Percentiles rank a stretch among this genome's conserved stretches.
These are phyloP conservation scores for Fusarium sp. DNA, from an alignment of 2,329 filamentous ascomycete species.

Conservation along the genomic window DNA sequence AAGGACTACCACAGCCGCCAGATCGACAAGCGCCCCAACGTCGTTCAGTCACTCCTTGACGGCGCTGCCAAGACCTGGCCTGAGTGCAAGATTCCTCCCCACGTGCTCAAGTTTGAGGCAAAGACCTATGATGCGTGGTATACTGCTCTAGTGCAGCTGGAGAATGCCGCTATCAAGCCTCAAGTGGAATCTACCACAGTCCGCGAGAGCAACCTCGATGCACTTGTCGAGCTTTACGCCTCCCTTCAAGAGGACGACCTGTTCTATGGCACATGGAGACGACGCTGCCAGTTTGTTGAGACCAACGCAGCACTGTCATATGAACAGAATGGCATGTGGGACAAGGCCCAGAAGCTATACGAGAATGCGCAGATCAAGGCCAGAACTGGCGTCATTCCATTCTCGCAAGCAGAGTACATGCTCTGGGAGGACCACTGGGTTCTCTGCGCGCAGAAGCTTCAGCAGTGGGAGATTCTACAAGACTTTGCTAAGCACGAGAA, in stretches of 20 bases:
- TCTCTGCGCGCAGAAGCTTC: slow-evolving; percentile 94
- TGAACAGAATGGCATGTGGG: slow-evolving; percentile 99
- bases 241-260: slow-evolving; percentile 93
- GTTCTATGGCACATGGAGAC: slow-evolving; percentile 97
- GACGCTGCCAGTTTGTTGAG: slow-evolving; percentile 95
- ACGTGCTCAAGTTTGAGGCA: slow-evolving; percentile 94
- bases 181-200: slow-evolving; percentile 85
- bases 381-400: slow-evolving; percentile 93
- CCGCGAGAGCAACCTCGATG: slow-evolving; percentile 94
- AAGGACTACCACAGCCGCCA: slow-evolving; percentile 97
- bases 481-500: slow-evolving; percentile 99
- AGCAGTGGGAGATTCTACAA: slow-evolving; percentile 98
- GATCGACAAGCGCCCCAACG: slow-evolving; percentile 94
- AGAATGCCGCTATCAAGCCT: slow-evolving; percentile 87
- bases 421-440: slow-evolving; percentile 99
- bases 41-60: slow-evolving; percentile 90
- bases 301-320: slow-evolving; percentile 97
- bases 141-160: slow-evolving; percentile 88
- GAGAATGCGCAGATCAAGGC: slow-evolving; percentile 98
- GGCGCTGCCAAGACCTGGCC: slow-evolving; percentile 87
- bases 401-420: slow-evolving; percentile 97
- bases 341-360: slow-evolving; percentile 97
- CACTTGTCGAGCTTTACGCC: slow-evolving; percentile 92
- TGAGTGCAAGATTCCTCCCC: slow-evolving; percentile 90
- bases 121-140: slow-evolving; percentile 98